These are phyloP conservation scores for Abelmoschus esculentus DNA, from an alignment of 345 rosid genomes.

Conservation along the genomic window DNA sequence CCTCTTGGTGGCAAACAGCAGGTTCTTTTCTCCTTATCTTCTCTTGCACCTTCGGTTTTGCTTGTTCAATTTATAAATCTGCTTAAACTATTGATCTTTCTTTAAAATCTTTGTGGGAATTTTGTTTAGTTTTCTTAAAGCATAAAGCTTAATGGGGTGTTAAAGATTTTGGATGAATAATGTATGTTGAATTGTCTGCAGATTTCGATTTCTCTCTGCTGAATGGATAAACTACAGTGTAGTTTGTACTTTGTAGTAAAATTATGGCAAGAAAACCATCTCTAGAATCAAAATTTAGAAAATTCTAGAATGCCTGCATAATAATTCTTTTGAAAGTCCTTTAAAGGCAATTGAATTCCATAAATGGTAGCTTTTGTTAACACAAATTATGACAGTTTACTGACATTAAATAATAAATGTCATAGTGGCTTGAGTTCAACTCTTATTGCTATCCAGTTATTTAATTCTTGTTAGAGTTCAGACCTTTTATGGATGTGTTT, in stretches of 20 bases:
- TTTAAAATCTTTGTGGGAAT: neutral
- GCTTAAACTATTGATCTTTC: neutral
- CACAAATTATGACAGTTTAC: too few relatives aligned
- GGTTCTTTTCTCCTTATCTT: slow-evolving; percentile 26
- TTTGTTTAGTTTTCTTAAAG: neutral
- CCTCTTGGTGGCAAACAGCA: slow-evolving; percentile 70
- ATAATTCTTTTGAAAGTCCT: neutral
- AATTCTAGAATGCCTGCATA: neutral
- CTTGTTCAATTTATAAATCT: neutral
- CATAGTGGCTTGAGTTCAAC: too few relatives aligned
- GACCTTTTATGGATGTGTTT: neutral
- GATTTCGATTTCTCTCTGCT: neutral
- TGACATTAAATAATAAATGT: too few relatives aligned
- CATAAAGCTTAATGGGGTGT: neutral
- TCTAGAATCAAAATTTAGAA: neutral
- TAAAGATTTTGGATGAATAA: neutral
- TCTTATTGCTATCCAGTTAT: too few relatives aligned
- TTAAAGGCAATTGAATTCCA: neutral
- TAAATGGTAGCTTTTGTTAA: too few relatives aligned
- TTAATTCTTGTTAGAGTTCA: too few relatives aligned
- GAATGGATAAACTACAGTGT: neutral
- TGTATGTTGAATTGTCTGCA: neutral
- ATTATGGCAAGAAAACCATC: neutral
- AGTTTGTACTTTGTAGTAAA: neutral
- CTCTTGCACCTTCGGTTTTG: neutral